Evolutionary conservation across 257 asterid species (phyloP), one percentile per base, ranked within the genome.

Genomic region (Solanum lycopersicoides): DNA sequence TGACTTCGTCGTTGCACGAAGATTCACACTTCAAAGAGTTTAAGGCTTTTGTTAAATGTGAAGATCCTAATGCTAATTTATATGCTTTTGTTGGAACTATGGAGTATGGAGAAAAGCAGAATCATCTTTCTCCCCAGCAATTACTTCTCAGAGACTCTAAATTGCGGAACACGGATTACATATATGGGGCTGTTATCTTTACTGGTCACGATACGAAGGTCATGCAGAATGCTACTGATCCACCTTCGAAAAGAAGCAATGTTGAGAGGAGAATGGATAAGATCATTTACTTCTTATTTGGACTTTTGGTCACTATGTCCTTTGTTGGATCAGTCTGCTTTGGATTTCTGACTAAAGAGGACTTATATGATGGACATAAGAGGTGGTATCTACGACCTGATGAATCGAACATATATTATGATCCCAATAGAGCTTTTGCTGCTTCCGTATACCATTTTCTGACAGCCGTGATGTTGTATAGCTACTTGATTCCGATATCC

Each of bases 161-260:
- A 85, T 91, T 96, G 5, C 91, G 98, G 59, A 96, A 96, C 91
- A 95, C 98, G 0, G 98, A 93, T 28, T 75, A 92, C 73, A 88
- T 96, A 8, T 96, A 93, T 39, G 99, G 99, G 56, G 97, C 92
- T 47, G 99, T 96, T 82, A 90, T 95, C 83, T 96, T 95, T 92
- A 95, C 98, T 7, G 99, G 99, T 69, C 98, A 92, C 73, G 99
- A 95, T 83, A 96, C 98, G 1, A 96, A 96, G 91, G 99, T 95
- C 59, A 94, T 96, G 56, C 99, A 96, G 85, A 96, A 96, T 84
- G 92, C 99, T 2, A 96, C 99, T 0, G 95, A 91, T 20, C 95
- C 99, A 63, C 99, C 98, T 12, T 97, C 99, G 12, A 97, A 97
- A 89, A 93, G 99, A 85, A 97, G 99, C 93, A 94, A 85, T 45